These are phyloP conservation scores for Nadsonia commutata DNA, from an alignment of 1,139 yeast species.

Conservation along the genomic window DNA sequence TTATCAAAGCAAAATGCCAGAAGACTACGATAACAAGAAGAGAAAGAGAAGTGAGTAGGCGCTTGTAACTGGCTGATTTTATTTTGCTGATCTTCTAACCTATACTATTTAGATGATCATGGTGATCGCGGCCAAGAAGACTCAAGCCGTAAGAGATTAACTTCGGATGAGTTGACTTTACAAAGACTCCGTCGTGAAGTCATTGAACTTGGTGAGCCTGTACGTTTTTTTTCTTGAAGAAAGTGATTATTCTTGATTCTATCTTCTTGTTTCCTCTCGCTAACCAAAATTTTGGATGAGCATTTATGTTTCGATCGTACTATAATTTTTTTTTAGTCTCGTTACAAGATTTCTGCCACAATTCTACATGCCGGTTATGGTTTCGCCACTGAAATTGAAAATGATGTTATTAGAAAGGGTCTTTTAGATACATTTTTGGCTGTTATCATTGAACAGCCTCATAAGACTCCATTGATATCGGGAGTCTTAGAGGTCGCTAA, in stretches of 20 bases:
- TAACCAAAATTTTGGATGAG: too few relatives aligned
- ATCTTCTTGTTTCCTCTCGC: too few relatives aligned
- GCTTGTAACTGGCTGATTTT: neutral
- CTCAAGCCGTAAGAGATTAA: conserved; percentile 9
- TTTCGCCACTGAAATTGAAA: conserved; percentile 43
- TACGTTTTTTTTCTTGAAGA: conserved; percentile 5
- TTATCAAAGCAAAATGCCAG: too few relatives aligned
- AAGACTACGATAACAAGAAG: neutral
- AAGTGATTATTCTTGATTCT: neutral
- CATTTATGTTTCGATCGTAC: too few relatives aligned
- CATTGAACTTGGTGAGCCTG: conserved; percentile 21
- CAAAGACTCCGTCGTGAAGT: conserved; percentile 14
- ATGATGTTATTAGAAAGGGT: conserved; percentile 45
- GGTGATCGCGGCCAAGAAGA: conserved; percentile 5
- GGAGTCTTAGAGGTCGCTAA: conserved; percentile 59
- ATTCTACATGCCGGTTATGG: conserved; percentile 45
- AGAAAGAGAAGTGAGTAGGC: neutral
- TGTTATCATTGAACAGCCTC: conserved; percentile 76
- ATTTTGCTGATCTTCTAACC: neutral
- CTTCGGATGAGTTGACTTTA: conserved; percentile 9
- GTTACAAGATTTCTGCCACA: conserved; percentile 14
- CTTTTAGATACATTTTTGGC: conserved; percentile 53
- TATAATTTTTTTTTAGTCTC: conserved; percentile 8
- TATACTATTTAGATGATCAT: neutral
- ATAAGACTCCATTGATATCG: conserved; percentile 59